phyloP scores from a whole-genome alignment of 768 basidiomycete species.

The Tricholoma hemisulphureum region DNA sequence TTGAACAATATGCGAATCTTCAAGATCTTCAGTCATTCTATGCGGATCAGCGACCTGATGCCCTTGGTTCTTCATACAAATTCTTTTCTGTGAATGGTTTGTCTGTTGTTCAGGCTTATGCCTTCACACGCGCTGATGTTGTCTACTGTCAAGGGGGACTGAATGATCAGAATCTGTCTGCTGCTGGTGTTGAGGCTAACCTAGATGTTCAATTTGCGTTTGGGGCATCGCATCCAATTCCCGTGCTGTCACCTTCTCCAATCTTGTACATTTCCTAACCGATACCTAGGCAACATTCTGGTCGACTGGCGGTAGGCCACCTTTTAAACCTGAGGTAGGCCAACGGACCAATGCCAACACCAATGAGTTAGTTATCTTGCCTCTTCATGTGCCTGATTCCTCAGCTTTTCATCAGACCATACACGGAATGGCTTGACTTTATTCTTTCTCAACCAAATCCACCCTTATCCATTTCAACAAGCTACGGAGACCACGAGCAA shows the following conservation, averaged over 20 bases:
- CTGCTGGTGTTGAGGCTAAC: constrained; percentile 63
- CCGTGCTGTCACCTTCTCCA: constrained; percentile 16
- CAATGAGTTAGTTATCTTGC: constrained; percentile 29
- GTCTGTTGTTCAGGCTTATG: neutral
- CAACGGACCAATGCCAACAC: constrained; percentile 37
- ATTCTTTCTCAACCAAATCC: constrained; percentile 44
- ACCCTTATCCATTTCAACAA: constrained; percentile 67
- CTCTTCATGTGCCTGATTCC: too few species aligned
- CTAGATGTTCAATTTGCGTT: constrained; percentile 68
- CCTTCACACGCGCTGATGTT: neutral
- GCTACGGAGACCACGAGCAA: constrained; percentile 73
- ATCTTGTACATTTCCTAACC: neutral
- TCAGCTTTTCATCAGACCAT: constrained; percentile 23
- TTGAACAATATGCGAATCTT: constrained; percentile 51
- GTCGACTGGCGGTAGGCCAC: constrained; percentile 61
- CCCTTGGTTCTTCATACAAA: constrained; percentile 49
- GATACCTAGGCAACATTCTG: constrained; percentile 46
- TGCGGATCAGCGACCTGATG: constrained; percentile 44
- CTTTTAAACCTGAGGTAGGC: constrained; percentile 57
- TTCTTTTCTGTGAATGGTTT: constrained; percentile 56
- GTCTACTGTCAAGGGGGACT: constrained; percentile 44
- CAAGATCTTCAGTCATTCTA: constrained; percentile 54
- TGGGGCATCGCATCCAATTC: constrained; percentile 64
- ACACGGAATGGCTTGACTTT: constrained; percentile 58
- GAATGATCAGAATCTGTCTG: constrained; percentile 52